Conservation (phyloP, 805 yeast species). For the Hanseniaspora valbyensis region DNA sequence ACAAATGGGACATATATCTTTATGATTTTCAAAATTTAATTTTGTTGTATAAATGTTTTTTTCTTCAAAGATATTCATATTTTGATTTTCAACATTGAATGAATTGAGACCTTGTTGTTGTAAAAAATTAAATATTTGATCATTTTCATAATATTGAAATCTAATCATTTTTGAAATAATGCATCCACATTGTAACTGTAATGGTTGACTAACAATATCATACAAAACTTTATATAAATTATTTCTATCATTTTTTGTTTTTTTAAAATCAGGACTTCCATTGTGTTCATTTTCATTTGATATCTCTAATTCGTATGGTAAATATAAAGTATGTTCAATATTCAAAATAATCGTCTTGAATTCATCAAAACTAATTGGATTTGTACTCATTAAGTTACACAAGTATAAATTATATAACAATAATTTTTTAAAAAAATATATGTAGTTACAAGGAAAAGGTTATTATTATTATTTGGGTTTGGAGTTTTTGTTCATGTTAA, state of each 20-base stretch:
- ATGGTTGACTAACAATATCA: conserved; percentile 22
- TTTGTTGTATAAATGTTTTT: conserved; percentile 17
- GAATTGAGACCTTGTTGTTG: conserved; percentile 18
- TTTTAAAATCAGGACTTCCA: background rate
- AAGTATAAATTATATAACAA: too few species aligned
- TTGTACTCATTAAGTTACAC: background rate
- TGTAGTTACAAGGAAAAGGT: too few species aligned
- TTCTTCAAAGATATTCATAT: background rate
- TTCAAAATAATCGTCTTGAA: conserved; percentile 19
- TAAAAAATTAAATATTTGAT: background rate
- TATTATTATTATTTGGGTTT: too few species aligned
- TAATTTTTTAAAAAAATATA: too few species aligned
- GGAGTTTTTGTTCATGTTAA: too few species aligned
- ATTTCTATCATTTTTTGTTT: background rate
- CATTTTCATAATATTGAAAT: conserved; percentile 2
- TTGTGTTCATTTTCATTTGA: conserved; percentile 17
- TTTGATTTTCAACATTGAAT: background rate
- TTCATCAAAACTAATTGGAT: background rate
- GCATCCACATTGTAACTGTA: conserved; percentile 27
- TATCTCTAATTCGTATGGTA: conserved; percentile 22
- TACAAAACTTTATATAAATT: conserved; percentile 21
- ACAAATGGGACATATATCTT: conserved; percentile 32
- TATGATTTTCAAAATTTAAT: conserved; percentile 8
- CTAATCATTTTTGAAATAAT: conserved; percentile 8
- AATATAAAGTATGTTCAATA: conserved; percentile 23